Evolutionary conservation across 192 early-diverging fungal species (phyloP), one percentile per base, ranked within the genome.

Genomic region (Coemansia sp.): DNA sequence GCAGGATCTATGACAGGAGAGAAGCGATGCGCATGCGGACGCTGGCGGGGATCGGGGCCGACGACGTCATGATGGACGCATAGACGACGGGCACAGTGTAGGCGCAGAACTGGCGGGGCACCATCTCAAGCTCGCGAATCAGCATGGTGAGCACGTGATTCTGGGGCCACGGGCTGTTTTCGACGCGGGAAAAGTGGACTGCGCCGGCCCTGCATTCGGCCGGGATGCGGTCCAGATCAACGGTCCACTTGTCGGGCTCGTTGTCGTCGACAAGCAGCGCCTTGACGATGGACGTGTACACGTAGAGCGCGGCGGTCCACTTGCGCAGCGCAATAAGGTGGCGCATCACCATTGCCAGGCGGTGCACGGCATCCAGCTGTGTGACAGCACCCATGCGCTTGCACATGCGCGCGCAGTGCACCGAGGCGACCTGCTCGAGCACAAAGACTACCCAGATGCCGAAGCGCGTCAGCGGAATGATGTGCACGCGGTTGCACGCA

Each of bases 11-110:
- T 0, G 71, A 65, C 15, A 79, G 14, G 3, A 79, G 59, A 9
- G 77, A 67, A 9, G 65, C 62, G 10, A 79, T 79, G 17, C 72
- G 64, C 71, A 79, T 74, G 17, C 77, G 71, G 65, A 68, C 60
- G 35, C 66, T 62, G 13, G 46, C 33, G 2, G 71, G 65, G 61
- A 74, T 40, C 5, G 48, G 45, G 4, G 19, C 62, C 9, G 60
- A 11, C 7, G 71, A 45, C 29, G 52, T 56, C 29, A 62, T 35
- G 32, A 71, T 45, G 0, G 77, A 63, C 0, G 77, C 71, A 22
- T 74, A 79, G 8, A 71, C 77, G 7, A 71, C 68, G 5, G 77
- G 77, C 35, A 79, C 59, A 0, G 77, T 74, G 15, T 59, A 67
- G 8, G 68, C 77, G 53, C 71, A 79, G 49, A 79, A 74, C 62